Base-by-base conservation (phyloP, 2,329 filamentous ascomycete species). In the Orbilia brochopaga region DNA sequence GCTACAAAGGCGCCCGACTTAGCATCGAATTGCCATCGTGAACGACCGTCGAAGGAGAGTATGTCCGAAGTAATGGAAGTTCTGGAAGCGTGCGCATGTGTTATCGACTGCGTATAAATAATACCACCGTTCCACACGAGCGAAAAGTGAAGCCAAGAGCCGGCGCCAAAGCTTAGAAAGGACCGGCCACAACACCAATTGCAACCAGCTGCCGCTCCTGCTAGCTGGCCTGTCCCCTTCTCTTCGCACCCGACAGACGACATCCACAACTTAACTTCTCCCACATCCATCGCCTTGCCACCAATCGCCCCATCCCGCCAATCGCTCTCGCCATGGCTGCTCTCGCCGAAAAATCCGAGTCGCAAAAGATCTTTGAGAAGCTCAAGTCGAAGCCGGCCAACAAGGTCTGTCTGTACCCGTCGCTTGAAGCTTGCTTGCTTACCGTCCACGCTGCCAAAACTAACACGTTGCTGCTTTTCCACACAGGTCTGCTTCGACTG, bases 281-380 rank as follows among this genome's bases (percentile, higher is more conserved):
- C 19, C 11, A 44, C 46, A 30, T 57, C 64, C 37, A 46, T 40
- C 55, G 5, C 42, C 32, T 35, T 51, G 19, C 27, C 32, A 65
- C 42, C 35, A 37, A 27, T 30, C 24, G 10, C 5, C 50, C 48
- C 50, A 57, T 42, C 8, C 27, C 27, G 27, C 51, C 60, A 35
- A 65, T 72, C 50, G 40, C 58, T 46, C 85, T 83, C 80, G 75
- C 74, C 30, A 72, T 72, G 67, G 60, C 67, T n/a, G 84, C 81
- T 79, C 83, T 89, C 77, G 94, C 94, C 79, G 89, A 90, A 59
- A 99, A 97, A 85, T 87, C 91, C 79, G 88, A 97, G 84, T 97
- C 93, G 82, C 90, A 93, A 80, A 93, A 92, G 83, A 91, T 99
- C 81, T 99, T 99, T 82, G 90, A 96, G 83, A 97, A 97, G 83